Base-by-base conservation (phyloP, 139 green algal genomes). In the Astrephomene gubernaculifera region DNA sequence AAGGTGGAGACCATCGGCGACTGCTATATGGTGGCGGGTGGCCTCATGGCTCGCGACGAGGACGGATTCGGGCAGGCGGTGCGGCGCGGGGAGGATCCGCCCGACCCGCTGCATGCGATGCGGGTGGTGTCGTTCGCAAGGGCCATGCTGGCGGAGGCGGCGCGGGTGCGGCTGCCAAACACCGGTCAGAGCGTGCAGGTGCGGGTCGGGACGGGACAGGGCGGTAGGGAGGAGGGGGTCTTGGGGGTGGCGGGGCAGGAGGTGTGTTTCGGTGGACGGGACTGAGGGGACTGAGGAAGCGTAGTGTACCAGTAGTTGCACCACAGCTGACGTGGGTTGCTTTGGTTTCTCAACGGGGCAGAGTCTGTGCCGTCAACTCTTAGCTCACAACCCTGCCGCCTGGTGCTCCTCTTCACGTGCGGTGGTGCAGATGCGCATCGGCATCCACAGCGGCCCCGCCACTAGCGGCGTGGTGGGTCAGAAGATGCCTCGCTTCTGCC, bases 1-100 rank as follows among this genome's bases (percentile, higher is more conserved):
- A 93, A 91, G 76, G 83, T 91, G 63, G 87, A 92, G 79, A 93
- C 88, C 12, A 89, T 92, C 44, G 89, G 89, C 3, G 89, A 92
- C 71, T 92, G 87, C 86, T 91, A 90, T 82, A 90, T 92, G 89
- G 89, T 78, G 14, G 70, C 70, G 21, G 70, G 70, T 9, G 70
- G 70, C 7, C 44, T 78, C 43, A 61, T 78, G 41, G 70, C 70
- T 29, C 70, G 70, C 14, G 41, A 61, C 70, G 70, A 61, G 43
- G 70, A 63, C 25, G 70, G 70, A 25, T 63, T 54, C 70, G 70
- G 70, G 10, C 38, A 54, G 68, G 14, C 73, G 53, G 73, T 81
- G 53, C 52, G 52, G 21, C 29, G 35, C 17, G 4, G 35, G 21
- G 73, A 64, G 44, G 53, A 81, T 27, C 25, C n/a, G n/a, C n/a